Base-by-base conservation (phyloP, 2,329 filamentous ascomycete species). In the Penicillium sp. region DNA sequence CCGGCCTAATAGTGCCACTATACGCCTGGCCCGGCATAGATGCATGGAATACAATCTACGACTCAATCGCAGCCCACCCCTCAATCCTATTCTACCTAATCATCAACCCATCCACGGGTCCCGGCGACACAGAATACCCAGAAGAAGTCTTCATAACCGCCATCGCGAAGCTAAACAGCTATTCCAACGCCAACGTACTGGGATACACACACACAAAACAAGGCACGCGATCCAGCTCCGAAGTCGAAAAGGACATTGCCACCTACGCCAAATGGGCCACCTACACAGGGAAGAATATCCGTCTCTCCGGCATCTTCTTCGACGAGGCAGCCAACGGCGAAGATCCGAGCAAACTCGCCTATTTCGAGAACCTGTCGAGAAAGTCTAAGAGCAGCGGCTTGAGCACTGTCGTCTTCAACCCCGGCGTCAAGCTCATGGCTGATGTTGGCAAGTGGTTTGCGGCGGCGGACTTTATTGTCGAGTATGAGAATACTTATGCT, bases 201-300 rank as follows among this genome's bases (percentile, higher is more conserved):
- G 77, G 78, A 13, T 80, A 80, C 55, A 73, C 79, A 13, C 70
- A 70, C 6, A 78, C 75, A 1, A 55, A 58, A 6, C 76, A 77
- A 55, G 74, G 67, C 2, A 61, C 59, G 1, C 61, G 73, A 19
- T 61, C 69, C 47, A 57, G 72, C n/a, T 50, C 66, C 3, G 66
- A 65, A 3, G 72, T 80, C 17, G 59, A 71, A 25, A 57, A 64
- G 3, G 73, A 79, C 17, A 67, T 79, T 33, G 66, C 62, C 23
- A 68, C 57, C 9, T 80, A 78, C 59, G 69, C 73, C 1, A 60
- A 61, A n/a, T 79, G 77, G 75, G 31, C 62, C 5, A 60, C 65
- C 0, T 62, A 64, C 13, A 49, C 35, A 10, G 58, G 59, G 12
- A 45, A 66, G 2, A 62, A 66, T 38, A 70, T 76, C 23, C 59